Percentiles rank a stretch among this genome's conserved stretches.
Conservation (phyloP, 257 asterid genomes). For the Solanum pimpinellifolium region DNA sequence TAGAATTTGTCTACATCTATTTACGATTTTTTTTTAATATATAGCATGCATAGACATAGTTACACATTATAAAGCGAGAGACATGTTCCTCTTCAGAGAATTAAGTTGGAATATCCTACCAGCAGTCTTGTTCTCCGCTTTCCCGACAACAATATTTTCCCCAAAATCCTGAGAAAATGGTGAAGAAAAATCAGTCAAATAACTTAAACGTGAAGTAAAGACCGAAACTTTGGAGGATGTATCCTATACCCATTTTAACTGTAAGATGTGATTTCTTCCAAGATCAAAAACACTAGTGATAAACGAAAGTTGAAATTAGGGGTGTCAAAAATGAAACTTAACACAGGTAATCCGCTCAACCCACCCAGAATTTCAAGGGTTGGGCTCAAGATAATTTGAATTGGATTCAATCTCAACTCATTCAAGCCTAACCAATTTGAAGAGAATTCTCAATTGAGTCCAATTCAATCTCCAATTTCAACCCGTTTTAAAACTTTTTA, state of each 20-base stretch:
- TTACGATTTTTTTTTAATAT: background rate
- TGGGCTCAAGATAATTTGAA: too few species aligned
- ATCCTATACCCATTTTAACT: background rate
- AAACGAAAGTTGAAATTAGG: background rate
- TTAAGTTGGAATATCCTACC: constrained; percentile 36
- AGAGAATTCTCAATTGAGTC: too few species aligned
- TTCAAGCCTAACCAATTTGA: too few species aligned
- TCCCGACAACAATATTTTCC: constrained; percentile 15
- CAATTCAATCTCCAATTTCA: too few species aligned
- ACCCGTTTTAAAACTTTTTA: too few species aligned
- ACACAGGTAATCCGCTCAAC: too few species aligned
- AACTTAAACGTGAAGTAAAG: constrained; percentile 2
- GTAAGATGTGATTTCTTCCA: background rate
- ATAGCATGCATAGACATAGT: background rate
- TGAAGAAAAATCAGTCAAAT: constrained; percentile 6
- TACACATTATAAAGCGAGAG: background rate
- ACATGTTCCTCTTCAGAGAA: constrained; percentile 1
- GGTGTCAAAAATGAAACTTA: too few species aligned
- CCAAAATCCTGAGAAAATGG: constrained; percentile 40
- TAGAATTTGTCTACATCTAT: background rate
- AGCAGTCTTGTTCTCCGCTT: constrained; percentile 27
- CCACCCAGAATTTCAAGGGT: too few species aligned
- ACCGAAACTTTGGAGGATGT: background rate
- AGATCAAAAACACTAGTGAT: background rate
- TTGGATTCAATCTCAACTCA: too few species aligned